Conservation (phyloP, 805 yeast genomes). For the Candida mattraensis region DNA sequence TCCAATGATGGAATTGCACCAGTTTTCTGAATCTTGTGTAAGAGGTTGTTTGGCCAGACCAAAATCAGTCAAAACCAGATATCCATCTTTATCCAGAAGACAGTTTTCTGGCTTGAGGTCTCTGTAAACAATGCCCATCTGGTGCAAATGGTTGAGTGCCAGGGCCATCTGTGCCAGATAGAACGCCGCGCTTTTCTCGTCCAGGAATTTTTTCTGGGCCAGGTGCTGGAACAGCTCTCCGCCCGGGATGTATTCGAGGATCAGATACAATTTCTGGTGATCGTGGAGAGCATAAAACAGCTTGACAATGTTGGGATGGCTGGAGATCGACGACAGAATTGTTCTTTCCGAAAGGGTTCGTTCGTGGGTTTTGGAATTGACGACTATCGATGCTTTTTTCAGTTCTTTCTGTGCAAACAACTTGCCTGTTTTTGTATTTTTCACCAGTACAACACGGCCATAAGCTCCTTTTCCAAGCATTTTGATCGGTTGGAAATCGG, state of each 20-base stretch:
- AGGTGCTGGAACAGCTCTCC: slow-evolving; percentile 77
- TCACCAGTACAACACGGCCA: slow-evolving; percentile 78
- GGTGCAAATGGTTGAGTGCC: slow-evolving; percentile 73
- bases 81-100: slow-evolving; percentile 69
- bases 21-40: slow-evolving; percentile 30
- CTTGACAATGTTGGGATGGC: slow-evolving; percentile 82
- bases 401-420: slow-evolving; percentile 84
- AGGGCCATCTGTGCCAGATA: slow-evolving; percentile 79
- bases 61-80: slow-evolving; percentile 80
- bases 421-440: slow-evolving; percentile 55
- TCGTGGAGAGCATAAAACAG: slow-evolving; percentile 85
- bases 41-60: slow-evolving; percentile 61
- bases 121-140: slow-evolving; percentile 77
- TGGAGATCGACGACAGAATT: slow-evolving; percentile 58
- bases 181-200: slow-evolving; percentile 64
- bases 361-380: slow-evolving; percentile 53
- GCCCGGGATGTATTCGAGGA: slow-evolving; percentile 85
- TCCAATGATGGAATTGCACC: slow-evolving; percentile 64
- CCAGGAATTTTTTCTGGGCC: slow-evolving; percentile 42
- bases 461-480: slow-evolving; percentile 86
- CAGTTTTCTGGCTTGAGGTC: slow-evolving; percentile 92
- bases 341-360: slow-evolving; percentile 77
- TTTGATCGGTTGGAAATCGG: slow-evolving; percentile 67
- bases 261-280: slow-evolving; percentile 62
- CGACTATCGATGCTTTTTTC: slow-evolving; percentile 71